Conservation (phyloP, 2,329 filamentous ascomycete genomes). For the Botrytis pseudocinerea region DNA sequence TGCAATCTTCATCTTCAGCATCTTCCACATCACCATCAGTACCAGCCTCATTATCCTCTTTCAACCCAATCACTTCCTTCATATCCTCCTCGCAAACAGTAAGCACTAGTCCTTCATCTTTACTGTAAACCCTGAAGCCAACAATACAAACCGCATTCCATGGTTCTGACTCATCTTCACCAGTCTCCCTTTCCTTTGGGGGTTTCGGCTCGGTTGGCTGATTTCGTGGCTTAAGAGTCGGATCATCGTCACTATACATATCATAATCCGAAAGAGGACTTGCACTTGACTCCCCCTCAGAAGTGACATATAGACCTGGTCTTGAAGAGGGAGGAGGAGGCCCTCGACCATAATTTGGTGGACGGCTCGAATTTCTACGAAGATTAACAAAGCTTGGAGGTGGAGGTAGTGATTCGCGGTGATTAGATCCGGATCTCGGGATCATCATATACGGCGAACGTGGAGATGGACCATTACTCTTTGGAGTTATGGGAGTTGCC, state of each 20-base stretch:
- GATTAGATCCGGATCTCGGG: neutral
- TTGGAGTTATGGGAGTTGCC: slow-evolving; percentile 34
- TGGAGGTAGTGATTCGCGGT: slow-evolving; percentile 24
- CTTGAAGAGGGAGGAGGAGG: slow-evolving; percentile 28
- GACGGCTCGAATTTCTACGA: neutral
- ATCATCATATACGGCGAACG: slow-evolving; percentile 6
- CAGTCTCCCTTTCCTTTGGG: slow-evolving; percentile 34
- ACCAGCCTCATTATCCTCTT: slow-evolving; percentile 25
- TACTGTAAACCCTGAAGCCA: slow-evolving; percentile 46
- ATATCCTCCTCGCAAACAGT: slow-evolving; percentile 31
- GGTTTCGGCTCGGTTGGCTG: slow-evolving; percentile 29
- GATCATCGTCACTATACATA: slow-evolving; percentile 60
- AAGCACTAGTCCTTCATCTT: slow-evolving; percentile 45
- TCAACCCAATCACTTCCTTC: neutral
- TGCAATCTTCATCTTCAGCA: slow-evolving; percentile 29
- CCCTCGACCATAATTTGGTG: neutral
- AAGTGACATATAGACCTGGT: slow-evolving; percentile 40
- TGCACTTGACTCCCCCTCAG: slow-evolving; percentile 58
- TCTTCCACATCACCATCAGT: slow-evolving; percentile 34
- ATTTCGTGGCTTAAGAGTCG: slow-evolving; percentile 51
- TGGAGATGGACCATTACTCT: slow-evolving; percentile 26
- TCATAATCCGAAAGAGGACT: slow-evolving; percentile 60
- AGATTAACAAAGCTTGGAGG: slow-evolving; percentile 25
- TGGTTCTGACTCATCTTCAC: slow-evolving; percentile 42
- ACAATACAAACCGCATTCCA: slow-evolving; percentile 48